phyloP scores from a whole-genome alignment of 129 eudicot genomes.

The Chrysanthemum makinoi region DNA sequence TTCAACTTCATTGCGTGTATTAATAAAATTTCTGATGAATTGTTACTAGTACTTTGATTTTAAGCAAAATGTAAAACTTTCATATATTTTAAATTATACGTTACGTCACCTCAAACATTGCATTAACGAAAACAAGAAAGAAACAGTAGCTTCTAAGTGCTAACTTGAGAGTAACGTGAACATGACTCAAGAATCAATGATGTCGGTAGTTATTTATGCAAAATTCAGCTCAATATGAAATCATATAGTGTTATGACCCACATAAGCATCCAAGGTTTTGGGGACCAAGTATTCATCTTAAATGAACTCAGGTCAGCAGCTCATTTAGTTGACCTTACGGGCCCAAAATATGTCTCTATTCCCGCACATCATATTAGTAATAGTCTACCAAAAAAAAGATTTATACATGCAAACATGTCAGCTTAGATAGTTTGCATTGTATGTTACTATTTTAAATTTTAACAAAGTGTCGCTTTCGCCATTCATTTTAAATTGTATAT shows the following conservation, averaged over 20 bases:
- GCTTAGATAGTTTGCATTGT: background rate
- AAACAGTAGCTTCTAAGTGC: background rate
- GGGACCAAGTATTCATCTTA: too few species aligned
- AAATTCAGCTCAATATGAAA: background rate
- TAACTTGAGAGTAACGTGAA: constrained; percentile 3
- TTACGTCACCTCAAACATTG: background rate
- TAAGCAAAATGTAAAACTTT: background rate
- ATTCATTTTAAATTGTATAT: background rate
- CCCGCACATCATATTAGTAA: too few species aligned
- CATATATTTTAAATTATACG: background rate
- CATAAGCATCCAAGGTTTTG: too few species aligned
- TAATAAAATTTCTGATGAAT: background rate
- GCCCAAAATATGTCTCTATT: too few species aligned
- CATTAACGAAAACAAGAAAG: background rate
- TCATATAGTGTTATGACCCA: too few species aligned
- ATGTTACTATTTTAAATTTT: background rate
- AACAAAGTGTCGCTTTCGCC: constrained; percentile 18
- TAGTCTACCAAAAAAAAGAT: too few species aligned
- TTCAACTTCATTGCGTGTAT: constrained; percentile 8
- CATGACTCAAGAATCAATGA: constrained; percentile 12
- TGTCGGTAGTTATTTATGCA: constrained; percentile 6
- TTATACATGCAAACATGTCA: too few species aligned
- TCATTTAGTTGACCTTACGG: too few species aligned
- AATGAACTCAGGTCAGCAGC: too few species aligned
- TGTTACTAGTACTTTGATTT: background rate